Conservation (phyloP, 768 basidiomycete species). For the Neoboletus magnificus region DNA sequence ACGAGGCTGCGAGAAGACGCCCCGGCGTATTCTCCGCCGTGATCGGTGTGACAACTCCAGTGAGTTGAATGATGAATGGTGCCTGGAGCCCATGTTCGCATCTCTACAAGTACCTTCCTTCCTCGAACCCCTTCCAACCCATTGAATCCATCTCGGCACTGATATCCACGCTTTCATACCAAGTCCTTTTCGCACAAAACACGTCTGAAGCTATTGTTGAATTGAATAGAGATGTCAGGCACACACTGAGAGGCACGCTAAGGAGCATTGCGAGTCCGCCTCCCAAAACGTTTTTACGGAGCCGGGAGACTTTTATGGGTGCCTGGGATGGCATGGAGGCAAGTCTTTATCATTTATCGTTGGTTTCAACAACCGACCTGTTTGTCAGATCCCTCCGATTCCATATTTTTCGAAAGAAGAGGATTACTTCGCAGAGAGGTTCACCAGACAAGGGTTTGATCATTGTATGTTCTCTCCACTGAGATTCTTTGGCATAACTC, state of each 20-base stretch:
- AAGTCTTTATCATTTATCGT: background rate
- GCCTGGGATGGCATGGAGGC: conserved; percentile 44
- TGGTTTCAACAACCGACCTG: background rate
- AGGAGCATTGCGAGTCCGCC: conserved; percentile 53
- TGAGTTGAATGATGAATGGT: conserved; percentile 28
- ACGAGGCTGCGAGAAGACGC: conserved; percentile 63
- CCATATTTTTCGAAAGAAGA: conserved; percentile 62
- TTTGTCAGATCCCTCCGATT: conserved; percentile 54
- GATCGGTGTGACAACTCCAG: conserved; percentile 58
- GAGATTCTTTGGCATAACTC: background rate
- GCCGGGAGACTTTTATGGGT: conserved; percentile 45
- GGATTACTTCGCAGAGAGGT: conserved; percentile 67
- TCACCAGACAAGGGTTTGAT: conserved; percentile 52
- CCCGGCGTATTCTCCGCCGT: conserved; percentile 63
- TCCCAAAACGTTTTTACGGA: conserved; percentile 52
- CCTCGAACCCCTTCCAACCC: conserved; percentile 46
- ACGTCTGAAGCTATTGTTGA: conserved; percentile 49
- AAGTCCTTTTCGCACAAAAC: conserved; percentile 55
- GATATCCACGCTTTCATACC: conserved; percentile 59
- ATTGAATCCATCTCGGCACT: conserved; percentile 36
- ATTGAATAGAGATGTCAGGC: conserved; percentile 52
- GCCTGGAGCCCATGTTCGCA: background rate
- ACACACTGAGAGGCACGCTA: conserved; percentile 55
- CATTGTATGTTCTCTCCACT: conserved; percentile 45
- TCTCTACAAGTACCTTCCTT: conserved; percentile 54